Base-by-base conservation (phyloP, 2,329 filamentous ascomycete species). In the Neopestalotiopsis sp. region DNA sequence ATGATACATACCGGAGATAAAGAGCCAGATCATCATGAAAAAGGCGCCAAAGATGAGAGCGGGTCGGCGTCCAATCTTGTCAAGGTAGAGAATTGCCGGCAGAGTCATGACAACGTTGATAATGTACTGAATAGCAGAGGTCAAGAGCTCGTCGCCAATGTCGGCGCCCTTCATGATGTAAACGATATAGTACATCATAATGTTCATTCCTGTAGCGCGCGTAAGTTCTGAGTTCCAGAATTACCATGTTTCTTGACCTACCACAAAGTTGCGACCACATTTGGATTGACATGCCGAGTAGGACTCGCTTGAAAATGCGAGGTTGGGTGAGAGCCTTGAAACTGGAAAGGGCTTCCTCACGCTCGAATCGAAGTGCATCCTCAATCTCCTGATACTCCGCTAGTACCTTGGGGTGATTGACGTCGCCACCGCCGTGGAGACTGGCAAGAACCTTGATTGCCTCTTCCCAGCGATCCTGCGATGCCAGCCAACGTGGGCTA, bases 401-500 rank as follows among this genome's bases (percentile, higher is more conserved):
- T 0, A 91, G 80, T 3, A 92, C 90, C 72, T 86, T 86, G 13
- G 88, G 84, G 69, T 90, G 83, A 67, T 86, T 84, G 2, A 81
- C 69, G 68, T 91, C 84, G 3, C 89, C 89, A 0, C 80, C 77
- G 4, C 86, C 89, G 72, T 92, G 90, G 1, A 92, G 81, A 28
- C 81, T 75, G 0, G 88, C 89, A 20, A 92, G 83, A 57, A 88
- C 86, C 28, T 83, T 74, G 57, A 89, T 82, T 0, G 89, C 88
- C 75, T 93, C 87, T 34, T 92, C 90, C 84, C 90, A 91, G 1
- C 89, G 85, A 71, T 91, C 91, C 73, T 91, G 86, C 17, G 86
- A 85, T 4, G 92, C 91, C 5, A 94, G 82, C 91, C 91, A 94
- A 66, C 92, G 86, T 0, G 92, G 92, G 64, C 85, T 91, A 72